These are phyloP conservation scores for Emergomyces pasteurianus DNA, from an alignment of 2,329 filamentous ascomycete species.

Conservation along the genomic window DNA sequence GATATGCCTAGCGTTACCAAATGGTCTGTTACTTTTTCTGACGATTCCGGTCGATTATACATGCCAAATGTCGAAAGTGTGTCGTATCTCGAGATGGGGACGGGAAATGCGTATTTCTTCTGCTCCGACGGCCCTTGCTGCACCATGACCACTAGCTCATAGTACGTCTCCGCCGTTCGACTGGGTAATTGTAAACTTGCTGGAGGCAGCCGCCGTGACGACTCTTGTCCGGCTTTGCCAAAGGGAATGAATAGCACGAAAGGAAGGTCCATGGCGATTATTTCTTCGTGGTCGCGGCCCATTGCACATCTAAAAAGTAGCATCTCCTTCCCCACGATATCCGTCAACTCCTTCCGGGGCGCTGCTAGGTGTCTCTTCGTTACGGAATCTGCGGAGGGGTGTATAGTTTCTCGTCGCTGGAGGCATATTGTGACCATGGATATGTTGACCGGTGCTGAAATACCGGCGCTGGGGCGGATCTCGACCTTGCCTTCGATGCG, in stretches of 20 bases:
- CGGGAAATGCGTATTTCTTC: constrained; percentile 81
- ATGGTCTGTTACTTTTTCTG: constrained; percentile 76
- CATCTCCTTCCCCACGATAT: constrained; percentile 93
- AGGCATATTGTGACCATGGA: constrained; percentile 91
- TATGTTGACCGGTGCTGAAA: constrained; percentile 78
- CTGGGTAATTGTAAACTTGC: constrained; percentile 83
- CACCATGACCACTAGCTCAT: constrained; percentile 90
- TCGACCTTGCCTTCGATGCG: constrained; percentile 97
- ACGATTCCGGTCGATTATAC: constrained; percentile 93
- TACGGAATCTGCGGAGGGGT: constrained; percentile 87
- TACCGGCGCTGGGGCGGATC: constrained; percentile 74
- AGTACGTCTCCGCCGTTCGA: constrained; percentile 91
- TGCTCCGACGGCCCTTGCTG: constrained; percentile 81
- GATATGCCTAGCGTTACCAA: constrained; percentile 85
- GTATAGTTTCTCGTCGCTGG: constrained; percentile 88
- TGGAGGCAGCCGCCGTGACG: constrained; percentile 78
- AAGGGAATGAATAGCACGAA: constrained; percentile 97
- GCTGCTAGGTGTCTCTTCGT: constrained; percentile 85
- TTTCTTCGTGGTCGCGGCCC: constrained; percentile 73
- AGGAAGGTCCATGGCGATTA: constrained; percentile 91
- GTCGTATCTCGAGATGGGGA: constrained; percentile 86
- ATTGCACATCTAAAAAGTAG: constrained; percentile 76
- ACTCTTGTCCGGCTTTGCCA: constrained; percentile 79
- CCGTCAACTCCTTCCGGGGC: constrained; percentile 77
- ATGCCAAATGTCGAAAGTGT: constrained; percentile 97